phyloP scores from a whole-genome alignment of 2,329 filamentous ascomycete genomes.

The Leptographium flavum region DNA sequence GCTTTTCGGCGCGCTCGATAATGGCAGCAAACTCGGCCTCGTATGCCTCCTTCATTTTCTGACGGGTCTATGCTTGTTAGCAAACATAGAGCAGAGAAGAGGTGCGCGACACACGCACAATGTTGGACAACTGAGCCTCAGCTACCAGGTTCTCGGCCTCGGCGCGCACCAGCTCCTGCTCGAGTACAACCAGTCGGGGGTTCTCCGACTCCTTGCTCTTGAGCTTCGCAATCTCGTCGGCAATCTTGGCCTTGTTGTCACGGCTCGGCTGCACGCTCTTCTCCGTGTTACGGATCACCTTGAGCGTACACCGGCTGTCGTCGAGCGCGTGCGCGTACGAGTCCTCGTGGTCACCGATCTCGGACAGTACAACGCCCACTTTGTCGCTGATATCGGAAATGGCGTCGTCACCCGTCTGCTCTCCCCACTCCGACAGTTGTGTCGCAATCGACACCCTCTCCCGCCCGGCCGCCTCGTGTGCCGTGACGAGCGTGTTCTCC shows the following conservation, averaged over 20 bases:
- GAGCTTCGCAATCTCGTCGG: conserved; percentile 81
- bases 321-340: conserved; percentile 74
- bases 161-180: conserved; percentile 91
- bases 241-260: conserved; percentile 74
- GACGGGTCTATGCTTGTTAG: conserved; percentile 51
- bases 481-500: conserved; percentile 74
- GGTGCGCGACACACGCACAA: conserved; percentile 40
- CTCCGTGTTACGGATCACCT: conserved; percentile 91
- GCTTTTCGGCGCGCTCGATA: conserved; percentile 94
- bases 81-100: neutral
- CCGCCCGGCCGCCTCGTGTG: conserved; percentile 71
- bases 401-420: conserved; percentile 74
- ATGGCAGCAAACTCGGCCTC: conserved; percentile 77
- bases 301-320: conserved; percentile 67
- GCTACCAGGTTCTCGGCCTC: conserved; percentile 94
- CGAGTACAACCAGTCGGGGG: conserved; percentile 65
- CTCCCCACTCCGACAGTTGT: conserved; percentile 93
- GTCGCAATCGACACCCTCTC: conserved; percentile 75
- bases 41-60: conserved; percentile 93
- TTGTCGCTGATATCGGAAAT: conserved; percentile 91
- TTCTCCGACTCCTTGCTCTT: conserved; percentile 88
- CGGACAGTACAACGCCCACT: conserved; percentile 78
- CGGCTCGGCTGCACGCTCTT: conserved; percentile 86
- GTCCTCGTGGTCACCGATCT: conserved; percentile 91
- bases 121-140: conserved; percentile 90